These are phyloP conservation scores for Xylaria sp. DNA, from an alignment of 2,329 filamentous ascomycete genomes.

Conservation along the genomic window DNA sequence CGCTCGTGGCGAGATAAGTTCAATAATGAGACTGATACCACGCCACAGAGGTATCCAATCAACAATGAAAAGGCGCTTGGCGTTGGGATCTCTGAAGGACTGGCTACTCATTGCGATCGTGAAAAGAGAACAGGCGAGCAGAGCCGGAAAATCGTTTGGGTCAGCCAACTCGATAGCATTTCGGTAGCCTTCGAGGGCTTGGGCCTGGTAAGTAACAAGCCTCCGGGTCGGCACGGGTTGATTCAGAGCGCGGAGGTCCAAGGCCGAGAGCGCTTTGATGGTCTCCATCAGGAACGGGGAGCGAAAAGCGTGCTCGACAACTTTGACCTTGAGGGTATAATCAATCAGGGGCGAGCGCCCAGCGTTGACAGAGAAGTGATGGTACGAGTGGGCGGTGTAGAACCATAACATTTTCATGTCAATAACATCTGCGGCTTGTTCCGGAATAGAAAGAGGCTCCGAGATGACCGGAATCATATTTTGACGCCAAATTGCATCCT, in stretches of 20 bases:
- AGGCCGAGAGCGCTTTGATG: slow-evolving; percentile 62
- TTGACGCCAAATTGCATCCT: background rate
- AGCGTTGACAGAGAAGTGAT: slow-evolving; percentile 58
- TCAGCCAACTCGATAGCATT: slow-evolving; percentile 61
- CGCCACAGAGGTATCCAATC: slow-evolving; percentile 68
- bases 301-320: slow-evolving; percentile 63
- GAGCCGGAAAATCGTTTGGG: slow-evolving; percentile 60
- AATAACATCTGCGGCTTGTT: slow-evolving; percentile 49
- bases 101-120: slow-evolving; percentile 63
- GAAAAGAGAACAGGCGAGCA: slow-evolving; percentile 63
- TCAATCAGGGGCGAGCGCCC: slow-evolving; percentile 53
- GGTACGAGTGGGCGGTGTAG: slow-evolving; percentile 60
- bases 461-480: slow-evolving; percentile 40
- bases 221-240: slow-evolving; percentile 55
- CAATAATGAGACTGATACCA: slow-evolving; percentile 63
- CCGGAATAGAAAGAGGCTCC: slow-evolving; percentile 54
- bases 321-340: slow-evolving; percentile 57
- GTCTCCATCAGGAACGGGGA: slow-evolving; percentile 67
- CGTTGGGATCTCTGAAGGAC: slow-evolving; percentile 60
- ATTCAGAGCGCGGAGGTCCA: slow-evolving; percentile 59
- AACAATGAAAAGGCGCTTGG: slow-evolving; percentile 61
- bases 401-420: slow-evolving; percentile 69
- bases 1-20: slow-evolving; percentile 50
- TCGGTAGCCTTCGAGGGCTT: slow-evolving; percentile 63
- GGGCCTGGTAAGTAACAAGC: slow-evolving; percentile 59